Evolutionary conservation across 2,329 filamentous ascomycete species (phyloP).

Genomic region (Ceratocystis alfenasii): DNA sequence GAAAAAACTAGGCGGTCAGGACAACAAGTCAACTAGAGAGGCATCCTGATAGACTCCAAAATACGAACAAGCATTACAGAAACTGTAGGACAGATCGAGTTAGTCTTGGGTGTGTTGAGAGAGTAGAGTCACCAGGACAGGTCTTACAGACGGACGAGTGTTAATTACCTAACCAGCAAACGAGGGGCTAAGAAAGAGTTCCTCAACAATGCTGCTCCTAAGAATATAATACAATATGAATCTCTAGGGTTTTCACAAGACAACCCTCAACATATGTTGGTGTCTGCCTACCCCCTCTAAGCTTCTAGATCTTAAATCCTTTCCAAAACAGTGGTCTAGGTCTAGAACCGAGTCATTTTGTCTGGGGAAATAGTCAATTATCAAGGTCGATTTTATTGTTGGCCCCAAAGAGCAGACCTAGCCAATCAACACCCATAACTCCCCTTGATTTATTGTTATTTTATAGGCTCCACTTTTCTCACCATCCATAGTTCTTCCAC

Average conservation of each 20-base stretch:
- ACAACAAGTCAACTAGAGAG: background rate
- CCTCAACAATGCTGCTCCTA: background rate
- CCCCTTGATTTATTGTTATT: background rate
- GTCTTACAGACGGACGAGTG: background rate
- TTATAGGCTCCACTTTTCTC: background rate
- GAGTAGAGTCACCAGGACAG: background rate
- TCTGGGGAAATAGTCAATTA: background rate
- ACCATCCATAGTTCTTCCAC: background rate
- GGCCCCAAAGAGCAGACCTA: background rate
- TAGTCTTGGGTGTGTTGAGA: no score
- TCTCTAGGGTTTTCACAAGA: no score
- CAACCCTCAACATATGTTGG: no score
- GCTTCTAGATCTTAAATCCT: background rate
- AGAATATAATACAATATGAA: background rate
- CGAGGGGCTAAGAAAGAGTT: background rate
- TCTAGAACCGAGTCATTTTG: background rate
- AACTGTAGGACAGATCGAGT: background rate
- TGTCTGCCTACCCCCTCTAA: background rate
- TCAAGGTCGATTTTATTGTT: background rate
- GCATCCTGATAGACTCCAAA: background rate
- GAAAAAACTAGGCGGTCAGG: slow-evolving; percentile 30
- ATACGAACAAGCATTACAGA: background rate
- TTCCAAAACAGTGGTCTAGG: background rate
- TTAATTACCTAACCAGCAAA: background rate
- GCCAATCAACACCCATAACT: slow-evolving; percentile 3